Evolutionary conservation across 805 yeast genomes (phyloP).

Genomic region (Pichia kluyveri): DNA sequence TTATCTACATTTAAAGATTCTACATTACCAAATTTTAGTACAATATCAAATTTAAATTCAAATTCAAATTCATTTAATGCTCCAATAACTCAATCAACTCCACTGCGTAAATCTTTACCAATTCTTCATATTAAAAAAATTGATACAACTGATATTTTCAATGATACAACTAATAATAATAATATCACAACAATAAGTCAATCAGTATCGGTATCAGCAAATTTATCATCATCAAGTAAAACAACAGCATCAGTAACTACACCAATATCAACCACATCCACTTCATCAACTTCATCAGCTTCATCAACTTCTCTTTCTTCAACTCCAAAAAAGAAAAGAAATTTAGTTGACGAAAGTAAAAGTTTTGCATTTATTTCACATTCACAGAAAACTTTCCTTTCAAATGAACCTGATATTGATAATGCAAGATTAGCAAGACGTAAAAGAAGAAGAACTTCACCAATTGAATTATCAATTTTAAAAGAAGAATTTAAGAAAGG

Average conservation of each 20-base stretch:
- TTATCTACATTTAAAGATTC: neutral
- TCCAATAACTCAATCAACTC: neutral
- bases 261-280: too few relatives aligned
- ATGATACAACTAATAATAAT: too few relatives aligned
- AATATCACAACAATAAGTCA: too few relatives aligned
- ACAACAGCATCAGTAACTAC: too few relatives aligned
- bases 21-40: neutral
- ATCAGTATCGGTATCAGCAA: too few relatives aligned
- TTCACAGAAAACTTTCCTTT: conserved; percentile 81
- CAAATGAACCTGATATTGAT: conserved; percentile 75
- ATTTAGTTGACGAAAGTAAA: conserved; percentile 19
- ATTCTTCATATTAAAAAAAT: neutral
- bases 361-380: conserved; percentile 86
- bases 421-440: conserved; percentile 90
- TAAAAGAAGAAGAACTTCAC: conserved; percentile 91
- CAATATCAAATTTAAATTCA: neutral
- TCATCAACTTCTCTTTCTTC: neutral
- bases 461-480: conserved; percentile 71
- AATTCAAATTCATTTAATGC: neutral
- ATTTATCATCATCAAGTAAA: too few relatives aligned
- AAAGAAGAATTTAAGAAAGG: conserved; percentile 72
- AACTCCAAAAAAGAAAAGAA: conserved; percentile 8
- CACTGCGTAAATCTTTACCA: neutral
- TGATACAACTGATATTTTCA: too few relatives aligned
- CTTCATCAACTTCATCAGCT: too few relatives aligned